phyloP scores from a whole-genome alignment of 306 rosid genomes.

The Cotoneaster glaucophyllus region DNA sequence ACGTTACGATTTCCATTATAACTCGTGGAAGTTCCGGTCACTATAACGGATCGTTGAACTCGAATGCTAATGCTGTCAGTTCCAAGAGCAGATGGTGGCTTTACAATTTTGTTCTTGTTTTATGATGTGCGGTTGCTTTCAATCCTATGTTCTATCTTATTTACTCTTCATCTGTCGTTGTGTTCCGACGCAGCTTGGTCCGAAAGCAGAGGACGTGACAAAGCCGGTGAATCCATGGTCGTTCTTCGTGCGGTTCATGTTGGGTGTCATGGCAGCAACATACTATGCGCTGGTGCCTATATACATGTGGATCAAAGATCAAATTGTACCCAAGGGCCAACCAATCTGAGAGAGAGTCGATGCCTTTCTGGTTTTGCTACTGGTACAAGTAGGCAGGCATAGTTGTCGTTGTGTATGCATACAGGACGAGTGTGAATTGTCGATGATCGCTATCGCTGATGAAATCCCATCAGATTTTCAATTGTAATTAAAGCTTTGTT shows the following conservation, averaged over 20 bases:
- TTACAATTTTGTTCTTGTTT: not conserved
- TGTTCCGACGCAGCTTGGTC: slow-evolving; percentile 74
- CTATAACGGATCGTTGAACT: not conserved
- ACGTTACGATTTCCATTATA: too few species aligned
- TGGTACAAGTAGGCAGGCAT: not conserved
- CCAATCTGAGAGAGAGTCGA: slow-evolving; percentile 45
- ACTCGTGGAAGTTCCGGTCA: too few species aligned
- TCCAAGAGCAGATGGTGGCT: not conserved
- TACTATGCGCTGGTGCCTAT: slow-evolving; percentile 76
- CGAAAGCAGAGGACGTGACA: slow-evolving; percentile 79
- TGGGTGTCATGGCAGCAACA: slow-evolving; percentile 79
- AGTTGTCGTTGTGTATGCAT: not conserved
- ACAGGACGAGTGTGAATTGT: not conserved
- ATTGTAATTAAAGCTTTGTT: too few species aligned
- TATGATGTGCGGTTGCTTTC: not conserved
- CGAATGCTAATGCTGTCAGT: not conserved
- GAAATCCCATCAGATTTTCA: not conserved
- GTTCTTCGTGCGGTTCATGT: slow-evolving; percentile 51
- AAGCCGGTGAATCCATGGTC: slow-evolving; percentile 50
- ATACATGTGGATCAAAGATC: slow-evolving; percentile 93
- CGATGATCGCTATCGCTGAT: not conserved
- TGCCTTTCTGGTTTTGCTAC: not conserved
- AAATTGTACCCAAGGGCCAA: slow-evolving; percentile 76
- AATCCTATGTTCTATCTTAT: not conserved
- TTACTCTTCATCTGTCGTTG: not conserved